Evolutionary conservation across 768 basidiomycete species (phyloP), one percentile per base, ranked within the genome.

Genomic region (Amanita rubescens): DNA sequence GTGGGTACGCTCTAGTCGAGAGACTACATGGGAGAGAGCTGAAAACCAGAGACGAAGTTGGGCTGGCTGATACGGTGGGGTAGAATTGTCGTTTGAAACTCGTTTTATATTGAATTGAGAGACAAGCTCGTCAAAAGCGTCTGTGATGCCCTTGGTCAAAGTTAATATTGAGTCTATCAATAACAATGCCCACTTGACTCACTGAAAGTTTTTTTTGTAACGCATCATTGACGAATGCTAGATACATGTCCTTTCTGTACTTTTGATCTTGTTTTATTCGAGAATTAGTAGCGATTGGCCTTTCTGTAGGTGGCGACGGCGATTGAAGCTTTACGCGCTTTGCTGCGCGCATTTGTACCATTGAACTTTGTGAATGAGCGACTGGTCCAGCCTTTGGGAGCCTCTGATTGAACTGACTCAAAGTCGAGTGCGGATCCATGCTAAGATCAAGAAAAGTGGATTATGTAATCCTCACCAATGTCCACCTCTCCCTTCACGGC

Each of bases 11-110:
- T 93, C 94, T 30, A 99, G 75, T 38, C 90, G 81, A 22, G 93
- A 94, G 51, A 97, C 91, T 55, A 93, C 90, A 62, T 97, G 91
- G 0, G 91, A 88, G 24, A 99, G 77, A 0, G 93, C 90, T 27
- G 84, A 75, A 27, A 99, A 77, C 88, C 90, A 94, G 5, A 84
- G 71, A 10, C 87, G 82, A 43, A 94, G 69, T 58, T 90, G 82
- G 0, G 75, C 60, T 17, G 76, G 71, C 57, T 75, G 72, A 22
- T 35, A 53, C 6, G 44, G 14, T 17, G 52, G 52, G 2, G 75
- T 74, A 8, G 65, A 62, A 17, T 57, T 58, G 38, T 69, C 65
- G 7, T 48, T 55, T 12, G 60, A 50, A 1, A 65, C 65, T 14
- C 68, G 69, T 56, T 77, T 79, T 10, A 72, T 69, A 59, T 81